Evolutionary conservation across 352 stramenopile genomes (phyloP).

Genomic region (Pseudoperonospora humuli): DNA sequence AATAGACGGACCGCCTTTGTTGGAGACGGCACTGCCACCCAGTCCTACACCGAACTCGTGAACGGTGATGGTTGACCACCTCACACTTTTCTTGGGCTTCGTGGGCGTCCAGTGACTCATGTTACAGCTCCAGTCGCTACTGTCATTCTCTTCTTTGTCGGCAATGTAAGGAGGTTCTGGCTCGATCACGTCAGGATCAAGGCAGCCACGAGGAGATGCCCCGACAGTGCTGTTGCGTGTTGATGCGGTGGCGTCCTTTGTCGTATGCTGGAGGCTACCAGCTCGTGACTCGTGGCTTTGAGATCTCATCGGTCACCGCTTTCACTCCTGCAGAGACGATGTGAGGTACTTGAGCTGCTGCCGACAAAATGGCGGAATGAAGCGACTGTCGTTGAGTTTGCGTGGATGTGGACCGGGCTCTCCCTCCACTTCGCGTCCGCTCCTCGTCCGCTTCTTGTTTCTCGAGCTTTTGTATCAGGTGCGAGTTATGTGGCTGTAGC

Average conservation of each 20-base stretch:
- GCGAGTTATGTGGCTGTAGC: conserved; percentile 2
- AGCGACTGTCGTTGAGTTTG: conserved; percentile 19
- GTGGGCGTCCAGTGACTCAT: neutral
- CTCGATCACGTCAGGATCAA: neutral
- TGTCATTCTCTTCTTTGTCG: conserved; percentile 1
- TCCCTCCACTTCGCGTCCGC: conserved; percentile 12
- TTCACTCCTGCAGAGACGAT: neutral
- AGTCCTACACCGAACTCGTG: conserved; percentile 58
- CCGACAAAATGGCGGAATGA: conserved; percentile 21
- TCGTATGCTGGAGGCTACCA: conserved; percentile 5
- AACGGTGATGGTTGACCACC: conserved; percentile 37
- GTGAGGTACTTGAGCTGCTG: conserved; percentile 4
- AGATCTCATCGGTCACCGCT: conserved; percentile 13
- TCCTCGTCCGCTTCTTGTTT: conserved; percentile 10
- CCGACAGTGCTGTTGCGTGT: conserved; percentile 1
- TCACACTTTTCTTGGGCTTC: conserved; percentile 25
- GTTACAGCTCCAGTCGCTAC: neutral
- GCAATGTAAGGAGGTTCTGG: neutral
- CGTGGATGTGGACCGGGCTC: conserved; percentile 23
- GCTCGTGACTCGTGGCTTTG: neutral
- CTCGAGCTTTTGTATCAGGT: conserved; percentile 1
- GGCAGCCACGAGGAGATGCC: neutral
- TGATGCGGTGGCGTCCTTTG: neutral
- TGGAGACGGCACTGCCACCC: conserved; percentile 47
- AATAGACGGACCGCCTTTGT: conserved; percentile 50